Percentiles rank a stretch among this genome's conserved stretches.
Evolutionary conservation across 371 early-diverging fungal genomes (phyloP).

Genomic region (Amoeboaphelidium protococcarum): DNA sequence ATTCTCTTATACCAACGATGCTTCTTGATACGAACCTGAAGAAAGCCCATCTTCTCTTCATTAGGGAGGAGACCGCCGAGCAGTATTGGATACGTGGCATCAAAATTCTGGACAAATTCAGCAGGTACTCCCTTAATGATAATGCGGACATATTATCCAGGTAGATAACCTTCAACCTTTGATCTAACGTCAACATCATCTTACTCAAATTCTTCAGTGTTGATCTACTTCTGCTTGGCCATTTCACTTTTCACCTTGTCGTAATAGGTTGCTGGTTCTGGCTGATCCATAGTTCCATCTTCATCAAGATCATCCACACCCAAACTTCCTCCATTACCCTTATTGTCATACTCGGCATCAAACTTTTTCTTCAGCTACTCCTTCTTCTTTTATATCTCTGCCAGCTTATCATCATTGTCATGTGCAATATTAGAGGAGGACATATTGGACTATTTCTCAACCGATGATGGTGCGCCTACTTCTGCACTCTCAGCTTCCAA

Average conservation of each 20-base stretch:
- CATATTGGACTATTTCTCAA: neutral
- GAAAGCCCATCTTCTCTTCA: constrained; percentile 73
- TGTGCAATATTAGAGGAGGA: constrained; percentile 6
- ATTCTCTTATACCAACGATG: constrained; percentile 94
- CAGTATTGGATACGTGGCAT: constrained; percentile 59
- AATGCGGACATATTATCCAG: constrained; percentile 79
- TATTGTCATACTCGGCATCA: constrained; percentile 53
- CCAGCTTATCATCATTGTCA: constrained; percentile 7
- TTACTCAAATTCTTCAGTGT: constrained; percentile 50
- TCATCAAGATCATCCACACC: constrained; percentile 38
- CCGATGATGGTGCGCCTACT: constrained; percentile 31
- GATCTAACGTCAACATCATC: constrained; percentile 46
- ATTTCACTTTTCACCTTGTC: constrained; percentile 65
- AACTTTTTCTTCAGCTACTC: constrained; percentile 71
- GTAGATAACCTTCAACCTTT: constrained; percentile 51
- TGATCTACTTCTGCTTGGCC: constrained; percentile 43
- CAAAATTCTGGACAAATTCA: constrained; percentile 74
- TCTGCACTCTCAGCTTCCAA: constrained; percentile 56
- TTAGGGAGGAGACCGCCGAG: constrained; percentile 63
- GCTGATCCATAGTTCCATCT: no score
- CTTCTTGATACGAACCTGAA: constrained; percentile 79
- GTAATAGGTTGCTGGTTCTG: constrained; percentile 51
- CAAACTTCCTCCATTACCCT: constrained; percentile 20
- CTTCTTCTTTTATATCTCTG: constrained; percentile 42
- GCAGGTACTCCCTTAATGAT: constrained; percentile 61